Conservation (phyloP, 1,284 basidiomycete genomes). For the Laetiporus sulphureus region DNA sequence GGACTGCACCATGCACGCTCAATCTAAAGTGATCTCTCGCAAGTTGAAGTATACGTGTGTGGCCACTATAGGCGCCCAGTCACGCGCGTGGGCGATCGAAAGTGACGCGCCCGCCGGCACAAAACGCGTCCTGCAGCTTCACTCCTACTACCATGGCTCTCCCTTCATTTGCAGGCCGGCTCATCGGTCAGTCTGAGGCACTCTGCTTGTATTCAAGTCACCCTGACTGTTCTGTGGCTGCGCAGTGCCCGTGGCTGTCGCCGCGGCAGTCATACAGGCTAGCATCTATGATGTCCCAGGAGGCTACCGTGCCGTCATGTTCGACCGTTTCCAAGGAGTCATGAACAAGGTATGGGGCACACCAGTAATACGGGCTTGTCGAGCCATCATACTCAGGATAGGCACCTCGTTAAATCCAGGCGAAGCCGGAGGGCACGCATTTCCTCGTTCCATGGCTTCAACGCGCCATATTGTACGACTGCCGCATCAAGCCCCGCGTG, state of each 20-base stretch:
- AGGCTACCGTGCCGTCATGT: slow-evolving; percentile 95
- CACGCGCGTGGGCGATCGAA: slow-evolving; percentile 2
- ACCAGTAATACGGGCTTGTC: too few relatives aligned
- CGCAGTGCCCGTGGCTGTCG: slow-evolving; percentile 73
- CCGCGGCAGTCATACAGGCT: slow-evolving; percentile 59
- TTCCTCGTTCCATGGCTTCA: slow-evolving; percentile 95
- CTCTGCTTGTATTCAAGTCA: neutral
- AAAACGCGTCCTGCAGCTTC: slow-evolving; percentile 3
- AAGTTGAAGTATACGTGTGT: too few relatives aligned
- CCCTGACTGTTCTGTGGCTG: neutral
- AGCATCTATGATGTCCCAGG: slow-evolving; percentile 92
- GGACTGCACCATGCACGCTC: too few relatives aligned
- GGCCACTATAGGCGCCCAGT: too few relatives aligned
- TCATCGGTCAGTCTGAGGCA: slow-evolving; percentile 17
- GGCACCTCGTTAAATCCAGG: too few relatives aligned
- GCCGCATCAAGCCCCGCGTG: slow-evolving; percentile 93
- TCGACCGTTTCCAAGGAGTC: slow-evolving; percentile 95
- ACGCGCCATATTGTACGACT: slow-evolving; percentile 95
- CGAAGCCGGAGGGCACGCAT: slow-evolving; percentile 93
- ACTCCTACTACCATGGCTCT: slow-evolving; percentile 21
- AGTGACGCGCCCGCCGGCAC: slow-evolving; percentile 14
- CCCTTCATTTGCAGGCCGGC: slow-evolving; percentile 33
- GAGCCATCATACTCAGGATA: too few relatives aligned
- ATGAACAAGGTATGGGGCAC: slow-evolving; percentile 54
- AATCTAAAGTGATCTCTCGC: too few relatives aligned